Evolutionary conservation across 2,329 filamentous ascomycete genomes (phyloP), one percentile per base, ranked within the genome.

Genomic region (Xylaria sp.): DNA sequence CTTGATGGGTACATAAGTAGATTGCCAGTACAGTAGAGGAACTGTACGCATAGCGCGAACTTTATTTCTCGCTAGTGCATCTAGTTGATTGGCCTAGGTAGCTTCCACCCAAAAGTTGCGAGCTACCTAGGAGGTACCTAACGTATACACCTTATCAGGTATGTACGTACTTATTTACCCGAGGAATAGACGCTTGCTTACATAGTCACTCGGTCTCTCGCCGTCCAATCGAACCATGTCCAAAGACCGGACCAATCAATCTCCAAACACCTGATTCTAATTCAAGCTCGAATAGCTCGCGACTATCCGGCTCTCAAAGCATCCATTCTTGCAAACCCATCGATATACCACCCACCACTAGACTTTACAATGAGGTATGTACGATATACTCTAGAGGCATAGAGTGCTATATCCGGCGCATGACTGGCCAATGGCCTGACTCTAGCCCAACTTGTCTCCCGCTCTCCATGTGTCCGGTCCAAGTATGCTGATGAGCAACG

Each of bases 331-430:
- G 55, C 27, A 60, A 29, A n/a, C 60, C 64, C 68, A 60, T 63
- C 69, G 60, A 57, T 60, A 72, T n/a, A 55, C 68, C 55, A 37
- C 13, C 63, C 42, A 32, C 18, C 13, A 44, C 66, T 63, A 64
- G 71, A 68, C 68, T 65, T 66, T 70, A 78, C 70, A 69, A 79
- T 79, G 77, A 73, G 68, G 77, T 79, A 78, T 25, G 77, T 78
- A 10, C 10, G 40, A 44, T 18, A 6, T n/a, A 6, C 25, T 9
- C 9, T 29, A 10, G 25, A 16, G 2, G 8, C 48, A 37, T 51
- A 53, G 61, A 51, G 27, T 47, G 29, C 59, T 51, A 23, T 23
- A 48, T 40, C 16, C 23, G 47, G 23, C 25, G 23, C 44, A 27
- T 53, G 5, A 18, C 51, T 23, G 9, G 35, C 50, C 74, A 74